Evolutionary conservation across 1,284 basidiomycete species (phyloP).

Genomic region (Cutaneotrichosporon mucoides): DNA sequence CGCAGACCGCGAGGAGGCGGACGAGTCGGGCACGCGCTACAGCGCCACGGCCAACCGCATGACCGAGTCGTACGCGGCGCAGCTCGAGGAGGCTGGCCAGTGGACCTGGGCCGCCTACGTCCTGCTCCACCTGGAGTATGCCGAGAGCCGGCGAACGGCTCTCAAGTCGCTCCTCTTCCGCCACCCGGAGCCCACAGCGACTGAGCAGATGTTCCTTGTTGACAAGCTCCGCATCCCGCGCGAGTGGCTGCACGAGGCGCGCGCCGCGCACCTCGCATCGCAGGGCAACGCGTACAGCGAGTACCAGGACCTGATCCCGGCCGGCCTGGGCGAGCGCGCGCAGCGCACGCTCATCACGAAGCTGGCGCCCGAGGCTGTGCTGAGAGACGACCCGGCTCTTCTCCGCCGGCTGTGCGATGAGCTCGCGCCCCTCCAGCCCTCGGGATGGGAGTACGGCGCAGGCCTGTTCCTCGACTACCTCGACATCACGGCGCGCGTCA

Average conservation of each 20-base stretch:
- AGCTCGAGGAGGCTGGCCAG: constrained; percentile 75
- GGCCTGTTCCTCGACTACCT: constrained; percentile 50
- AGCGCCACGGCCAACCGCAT: constrained; percentile 78
- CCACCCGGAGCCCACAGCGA: constrained; percentile 63
- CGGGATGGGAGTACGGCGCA: constrained; percentile 72
- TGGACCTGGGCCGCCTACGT: constrained; percentile 87
- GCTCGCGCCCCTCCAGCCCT: constrained; percentile 62
- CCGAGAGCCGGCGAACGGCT: constrained; percentile 67
- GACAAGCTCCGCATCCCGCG: constrained; percentile 74
- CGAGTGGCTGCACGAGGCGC: constrained; percentile 75
- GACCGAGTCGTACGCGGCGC: constrained; percentile 77
- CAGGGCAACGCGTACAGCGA: constrained; percentile 65
- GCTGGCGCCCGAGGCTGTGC: constrained; percentile 82
- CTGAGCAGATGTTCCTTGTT: constrained; percentile 69
- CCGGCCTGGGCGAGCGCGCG: constrained; percentile 66
- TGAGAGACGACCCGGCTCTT: constrained; percentile 70
- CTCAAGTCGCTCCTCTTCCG: constrained; percentile 76
- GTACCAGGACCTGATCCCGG: constrained; percentile 70
- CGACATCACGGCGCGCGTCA: constrained; percentile 30
- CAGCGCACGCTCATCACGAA: constrained; percentile 75
- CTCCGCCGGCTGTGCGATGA: constrained; percentile 67
- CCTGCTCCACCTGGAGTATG: constrained; percentile 78
- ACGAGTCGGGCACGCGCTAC: constrained; percentile 58
- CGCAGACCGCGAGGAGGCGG: constrained; percentile 62
- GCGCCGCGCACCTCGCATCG: constrained; percentile 30